A percentile compares a stretch with the other conserved stretches of the same genome.
Conservation (phyloP, 2,329 filamentous ascomycete species). For the Xylaria polymorpha region DNA sequence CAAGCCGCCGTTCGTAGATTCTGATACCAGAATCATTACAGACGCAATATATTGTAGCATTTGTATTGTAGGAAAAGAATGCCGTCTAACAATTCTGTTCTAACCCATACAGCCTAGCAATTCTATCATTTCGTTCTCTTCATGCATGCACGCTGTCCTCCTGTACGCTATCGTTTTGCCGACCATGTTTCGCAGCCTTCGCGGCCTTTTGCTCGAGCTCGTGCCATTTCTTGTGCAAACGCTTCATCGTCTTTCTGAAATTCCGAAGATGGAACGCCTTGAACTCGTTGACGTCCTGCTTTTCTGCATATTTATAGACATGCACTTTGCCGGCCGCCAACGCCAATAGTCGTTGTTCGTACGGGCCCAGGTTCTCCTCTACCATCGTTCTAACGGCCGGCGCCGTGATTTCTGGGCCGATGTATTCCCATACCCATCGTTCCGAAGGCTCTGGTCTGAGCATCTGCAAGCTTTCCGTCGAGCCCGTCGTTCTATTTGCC, state of each 20-base stretch:
- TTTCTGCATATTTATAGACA: constrained; percentile 57
- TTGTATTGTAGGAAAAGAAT: neutral
- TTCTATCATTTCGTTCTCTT: neutral
- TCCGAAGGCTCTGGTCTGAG: constrained; percentile 35
- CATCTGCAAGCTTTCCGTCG: constrained; percentile 17
- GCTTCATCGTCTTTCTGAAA: constrained; percentile 31
- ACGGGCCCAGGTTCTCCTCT: constrained; percentile 66
- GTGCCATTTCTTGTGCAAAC: constrained; percentile 20
- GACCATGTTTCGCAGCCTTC: neutral
- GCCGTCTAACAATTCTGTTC: constrained; percentile 26
- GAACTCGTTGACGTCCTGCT: constrained; percentile 40
- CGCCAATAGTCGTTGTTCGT: constrained; percentile 61
- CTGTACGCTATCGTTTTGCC: neutral
- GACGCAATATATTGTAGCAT: neutral
- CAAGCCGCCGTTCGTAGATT: neutral
- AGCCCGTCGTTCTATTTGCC: neutral
- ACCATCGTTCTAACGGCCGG: constrained; percentile 58
- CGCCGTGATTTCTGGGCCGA: constrained; percentile 56
- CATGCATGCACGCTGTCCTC: neutral
- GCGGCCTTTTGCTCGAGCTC: neutral
- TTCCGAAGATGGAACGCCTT: constrained; percentile 36
- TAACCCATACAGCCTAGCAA: constrained; percentile 23
- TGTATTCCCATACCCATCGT: constrained; percentile 67
- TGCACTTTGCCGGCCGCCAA: constrained; percentile 58
- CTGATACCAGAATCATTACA: neutral